Conservation (phyloP, 2,329 filamentous ascomycete species). For the Fusarium acutatum region DNA sequence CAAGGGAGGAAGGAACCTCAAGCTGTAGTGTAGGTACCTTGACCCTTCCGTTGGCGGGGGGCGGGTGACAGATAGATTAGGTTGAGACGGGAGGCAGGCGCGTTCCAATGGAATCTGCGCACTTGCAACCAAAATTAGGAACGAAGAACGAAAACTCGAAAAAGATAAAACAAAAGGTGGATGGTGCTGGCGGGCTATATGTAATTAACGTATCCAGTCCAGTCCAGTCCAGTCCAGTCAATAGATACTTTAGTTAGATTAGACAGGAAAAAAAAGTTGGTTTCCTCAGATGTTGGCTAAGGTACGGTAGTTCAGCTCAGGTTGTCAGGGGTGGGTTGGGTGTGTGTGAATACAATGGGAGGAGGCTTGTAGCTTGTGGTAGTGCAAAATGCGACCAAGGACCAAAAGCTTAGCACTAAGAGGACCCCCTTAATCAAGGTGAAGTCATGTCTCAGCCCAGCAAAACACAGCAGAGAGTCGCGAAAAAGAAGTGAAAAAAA, state of each 20-base stretch:
- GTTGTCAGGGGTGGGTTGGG: conserved; percentile 30
- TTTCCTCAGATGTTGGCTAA: conserved; percentile 21
- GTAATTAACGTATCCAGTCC: conserved; percentile 20
- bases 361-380: neutral
- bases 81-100: conserved; percentile 13
- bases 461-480: neutral
- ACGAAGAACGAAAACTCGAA: conserved; percentile 12
- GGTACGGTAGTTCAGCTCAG: conserved; percentile 21
- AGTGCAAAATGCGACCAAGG: conserved; percentile 2
- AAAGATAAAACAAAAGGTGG: neutral
- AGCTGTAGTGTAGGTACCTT: neutral
- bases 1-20: neutral
- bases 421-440: conserved; percentile 30
- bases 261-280: conserved; percentile 23
- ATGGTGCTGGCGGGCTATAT: conserved; percentile 20
- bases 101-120: conserved; percentile 10
- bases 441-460: conserved; percentile 45
- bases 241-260: neutral
- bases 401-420: conserved; percentile 28
- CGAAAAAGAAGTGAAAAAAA: neutral
- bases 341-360: conserved; percentile 2
- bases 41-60: conserved; percentile 17
- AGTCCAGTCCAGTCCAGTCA: neutral
- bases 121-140: neutral
- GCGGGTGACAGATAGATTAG: conserved; percentile 36